Base-by-base conservation (phyloP, 495 filamentous ascomycete genomes). In the Clohesyomyces aquaticus region DNA sequence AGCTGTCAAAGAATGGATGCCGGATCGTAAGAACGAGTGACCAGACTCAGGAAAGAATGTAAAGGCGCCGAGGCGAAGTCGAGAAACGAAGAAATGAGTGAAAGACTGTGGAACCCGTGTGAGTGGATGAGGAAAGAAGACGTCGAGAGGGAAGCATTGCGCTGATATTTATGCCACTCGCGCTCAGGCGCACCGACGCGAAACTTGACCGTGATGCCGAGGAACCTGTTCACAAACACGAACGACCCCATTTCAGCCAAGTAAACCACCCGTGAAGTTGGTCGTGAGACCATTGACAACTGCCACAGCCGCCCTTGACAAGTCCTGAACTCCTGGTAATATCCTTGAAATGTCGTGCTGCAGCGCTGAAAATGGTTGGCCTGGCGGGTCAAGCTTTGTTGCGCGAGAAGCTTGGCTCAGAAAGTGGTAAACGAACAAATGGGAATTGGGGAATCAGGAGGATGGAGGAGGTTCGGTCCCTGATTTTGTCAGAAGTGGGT, bases 41-140 rank as follows among this genome's bases (percentile, higher is more conserved):
- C 67, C 67, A 70, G 67, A 70, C 67, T 66, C 67, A 35, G 52
- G 62, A 66, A 58, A 70, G 63, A 53, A 59, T 67, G n/a, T n/a
- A n/a, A 62, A 59, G 26, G 12, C 43, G 54, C 51, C 25, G 43
- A 58, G 29, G 57, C 38, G 21, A 57, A 41, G 27, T 14, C 12
- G 47, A 38, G 53, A 29, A 52, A 49, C 18, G 25, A 49, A 59
- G 22, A 50, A 55, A 46, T 19, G 52, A 52, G 14, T 35, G 47
- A 58, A 57, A 18, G 55, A 53, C 4, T 27, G 47, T 19, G n/a
- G n/a, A n/a, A n/a, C n/a, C n/a, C n/a, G n/a, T n/a, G n/a, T 49
- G 55, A 60, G 23, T n/a, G n/a, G 41, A 55, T 63, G 60, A 55
- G 27, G 56, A 57, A n/a, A 49, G 6, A 58, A 25, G 11, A 38